These are phyloP conservation scores for Oidium heveae DNA, from an alignment of 2,329 filamentous ascomycete species.

Conservation along the genomic window DNA sequence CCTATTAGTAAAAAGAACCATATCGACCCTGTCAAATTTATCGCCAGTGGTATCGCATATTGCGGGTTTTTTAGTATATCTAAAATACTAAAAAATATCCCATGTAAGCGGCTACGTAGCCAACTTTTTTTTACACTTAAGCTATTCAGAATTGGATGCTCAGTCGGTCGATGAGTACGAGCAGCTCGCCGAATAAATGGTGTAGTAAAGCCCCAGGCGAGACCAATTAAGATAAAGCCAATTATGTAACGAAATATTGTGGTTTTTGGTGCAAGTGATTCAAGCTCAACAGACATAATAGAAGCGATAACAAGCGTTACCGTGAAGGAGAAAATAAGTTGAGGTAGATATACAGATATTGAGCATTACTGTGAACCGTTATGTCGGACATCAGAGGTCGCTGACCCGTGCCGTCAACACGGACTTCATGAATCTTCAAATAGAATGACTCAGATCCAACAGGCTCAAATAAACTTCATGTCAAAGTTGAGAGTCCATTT, in stretches of 20 bases:
- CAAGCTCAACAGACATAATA: no score
- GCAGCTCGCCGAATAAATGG: slow-evolving; percentile 79
- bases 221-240: slow-evolving; percentile 71
- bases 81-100: slow-evolving; percentile 45
- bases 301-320: no score
- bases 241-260: slow-evolving; percentile 52
- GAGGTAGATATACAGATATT: no score
- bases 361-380: no score
- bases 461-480: no score
- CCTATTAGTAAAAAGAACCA: slow-evolving; percentile 96
- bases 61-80: slow-evolving; percentile 59
- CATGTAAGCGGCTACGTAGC: slow-evolving; percentile 35
- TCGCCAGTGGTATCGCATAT: slow-evolving; percentile 61
- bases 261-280: slow-evolving; percentile 9
- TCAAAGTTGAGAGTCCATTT: no score
- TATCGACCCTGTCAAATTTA: slow-evolving; percentile 79
- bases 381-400: no score
- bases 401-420: no score
- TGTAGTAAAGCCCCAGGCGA: slow-evolving; percentile 83
- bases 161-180: slow-evolving; percentile 39
- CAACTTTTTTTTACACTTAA: slow-evolving; percentile 28
- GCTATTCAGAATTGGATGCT: slow-evolving; percentile 27
- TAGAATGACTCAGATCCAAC: no score
- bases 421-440: no score
- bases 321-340: no score